Percentiles rank a stretch among this genome's conserved stretches.
Conservation (phyloP, 371 early-diverging fungal species). For the Mortierella sp. region DNA sequence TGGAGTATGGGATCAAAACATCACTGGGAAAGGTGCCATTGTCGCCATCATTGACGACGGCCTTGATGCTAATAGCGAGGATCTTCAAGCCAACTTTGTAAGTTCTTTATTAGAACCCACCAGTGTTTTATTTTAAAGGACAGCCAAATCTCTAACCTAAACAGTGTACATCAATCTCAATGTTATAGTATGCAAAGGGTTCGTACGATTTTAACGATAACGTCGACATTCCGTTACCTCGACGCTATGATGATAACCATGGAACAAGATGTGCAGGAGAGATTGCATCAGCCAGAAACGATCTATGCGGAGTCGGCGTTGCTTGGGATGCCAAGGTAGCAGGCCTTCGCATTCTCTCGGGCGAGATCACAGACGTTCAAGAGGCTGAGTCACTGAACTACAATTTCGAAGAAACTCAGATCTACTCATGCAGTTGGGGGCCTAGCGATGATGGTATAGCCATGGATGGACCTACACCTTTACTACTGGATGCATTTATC, state of each 20-base stretch:
- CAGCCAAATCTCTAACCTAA: background rate
- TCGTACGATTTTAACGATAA: constrained; percentile 96
- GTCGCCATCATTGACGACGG: constrained; percentile 97
- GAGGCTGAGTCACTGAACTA: constrained; percentile 92
- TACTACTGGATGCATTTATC: constrained; percentile 84
- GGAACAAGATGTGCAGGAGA: constrained; percentile 98
- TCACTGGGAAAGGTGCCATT: constrained; percentile 88
- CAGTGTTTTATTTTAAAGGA: background rate
- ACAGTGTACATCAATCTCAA: background rate
- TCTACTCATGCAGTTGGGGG: constrained; percentile 96
- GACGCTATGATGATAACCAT: constrained; percentile 86
- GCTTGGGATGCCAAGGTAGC: constrained; percentile 91
- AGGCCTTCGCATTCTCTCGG: constrained; percentile 94
- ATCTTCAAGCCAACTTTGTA: constrained; percentile 92
- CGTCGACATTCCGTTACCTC: constrained; percentile 81
- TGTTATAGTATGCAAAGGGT: constrained; percentile 77
- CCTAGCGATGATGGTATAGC: constrained; percentile 88
- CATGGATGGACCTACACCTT: constrained; percentile 84
- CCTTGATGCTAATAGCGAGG: constrained; percentile 86
- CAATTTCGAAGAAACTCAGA: constrained; percentile 84
- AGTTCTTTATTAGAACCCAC: constrained; percentile 30
- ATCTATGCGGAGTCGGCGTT: constrained; percentile 96
- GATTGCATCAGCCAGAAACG: constrained; percentile 91
- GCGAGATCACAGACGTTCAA: constrained; percentile 84
- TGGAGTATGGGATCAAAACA: constrained; percentile 86